phyloP scores from a whole-genome alignment of 2,329 filamentous ascomycete genomes.

The Penicillium sp. region DNA sequence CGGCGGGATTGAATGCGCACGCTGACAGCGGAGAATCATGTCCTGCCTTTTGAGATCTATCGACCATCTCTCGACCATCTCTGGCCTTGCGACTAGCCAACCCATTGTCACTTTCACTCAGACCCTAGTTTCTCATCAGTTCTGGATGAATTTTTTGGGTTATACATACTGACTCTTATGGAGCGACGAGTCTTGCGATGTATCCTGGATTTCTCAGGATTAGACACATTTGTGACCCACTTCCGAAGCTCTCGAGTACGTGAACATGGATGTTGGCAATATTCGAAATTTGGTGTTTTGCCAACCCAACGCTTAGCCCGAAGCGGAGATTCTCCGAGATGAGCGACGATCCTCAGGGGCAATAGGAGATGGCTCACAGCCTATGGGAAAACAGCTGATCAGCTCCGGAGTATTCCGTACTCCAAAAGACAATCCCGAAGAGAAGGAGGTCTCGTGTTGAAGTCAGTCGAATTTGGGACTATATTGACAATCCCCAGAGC shows the following conservation, averaged over 20 bases:
- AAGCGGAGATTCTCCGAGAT: neutral
- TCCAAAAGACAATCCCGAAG: neutral
- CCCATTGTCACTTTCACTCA: neutral
- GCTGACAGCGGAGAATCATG: constrained; percentile 3
- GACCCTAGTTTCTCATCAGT: neutral
- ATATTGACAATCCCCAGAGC: neutral
- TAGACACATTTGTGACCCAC: too few species aligned
- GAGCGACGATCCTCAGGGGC: neutral
- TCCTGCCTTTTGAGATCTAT: neutral
- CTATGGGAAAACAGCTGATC: neutral
- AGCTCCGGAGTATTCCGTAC: neutral
- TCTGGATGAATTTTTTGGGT: neutral
- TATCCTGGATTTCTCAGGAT: too few species aligned
- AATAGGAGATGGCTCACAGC: neutral
- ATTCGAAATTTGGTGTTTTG: neutral
- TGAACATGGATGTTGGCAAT: neutral
- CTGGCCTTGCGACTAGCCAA: neutral
- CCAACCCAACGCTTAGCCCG: neutral
- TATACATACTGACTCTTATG: too few species aligned
- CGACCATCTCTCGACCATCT: too few species aligned
- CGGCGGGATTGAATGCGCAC: constrained; percentile 15
- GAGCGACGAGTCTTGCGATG: too few species aligned
- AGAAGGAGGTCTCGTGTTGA: neutral
- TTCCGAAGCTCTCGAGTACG: neutral
- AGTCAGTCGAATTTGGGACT: neutral